These are phyloP conservation scores for Plasmodium knowlesi DNA, from an alignment of 169 alveolate genomes.

Conservation along the genomic window DNA sequence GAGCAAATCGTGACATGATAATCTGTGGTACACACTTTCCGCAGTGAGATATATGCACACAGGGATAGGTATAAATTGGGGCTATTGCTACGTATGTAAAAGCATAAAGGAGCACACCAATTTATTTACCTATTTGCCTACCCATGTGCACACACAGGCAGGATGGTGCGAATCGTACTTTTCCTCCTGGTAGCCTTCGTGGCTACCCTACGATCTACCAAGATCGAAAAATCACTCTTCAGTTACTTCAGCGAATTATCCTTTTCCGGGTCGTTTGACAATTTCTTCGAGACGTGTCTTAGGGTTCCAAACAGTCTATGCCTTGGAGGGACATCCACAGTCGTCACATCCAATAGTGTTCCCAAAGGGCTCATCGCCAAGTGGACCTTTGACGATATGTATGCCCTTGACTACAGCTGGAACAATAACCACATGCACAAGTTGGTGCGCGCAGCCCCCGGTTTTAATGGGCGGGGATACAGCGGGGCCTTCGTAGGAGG, in stretches of 20 bases:
- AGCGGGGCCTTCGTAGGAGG: slow-evolving; percentile 72
- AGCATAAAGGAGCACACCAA: background rate
- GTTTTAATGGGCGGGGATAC: slow-evolving; percentile 60
- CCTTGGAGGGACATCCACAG: slow-evolving; percentile 44
- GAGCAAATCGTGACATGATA: background rate
- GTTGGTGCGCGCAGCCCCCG: slow-evolving; percentile 32
- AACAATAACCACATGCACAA: slow-evolving; percentile 66
- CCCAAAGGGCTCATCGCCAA: slow-evolving; percentile 37
- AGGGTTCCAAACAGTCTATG: slow-evolving; percentile 20
- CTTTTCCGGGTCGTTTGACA: slow-evolving; percentile 33
- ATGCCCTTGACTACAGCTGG: slow-evolving; percentile 49
- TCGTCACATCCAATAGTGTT: slow-evolving; percentile 24
- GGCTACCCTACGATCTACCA: background rate
- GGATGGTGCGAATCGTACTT: background rate
- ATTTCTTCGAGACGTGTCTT: slow-evolving; percentile 46
- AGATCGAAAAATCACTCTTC: slow-evolving; percentile 25
- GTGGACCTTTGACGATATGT: slow-evolving; percentile 69
- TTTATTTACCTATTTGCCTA: background rate
- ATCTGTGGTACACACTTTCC: background rate
- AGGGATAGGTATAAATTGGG: background rate
- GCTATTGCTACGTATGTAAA: background rate
- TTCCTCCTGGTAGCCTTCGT: background rate
- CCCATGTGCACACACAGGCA: background rate
- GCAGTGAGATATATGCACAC: background rate
- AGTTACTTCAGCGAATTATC: slow-evolving; percentile 32